phyloP scores from a whole-genome alignment of 257 asterid species.

The Avicennia marina region DNA sequence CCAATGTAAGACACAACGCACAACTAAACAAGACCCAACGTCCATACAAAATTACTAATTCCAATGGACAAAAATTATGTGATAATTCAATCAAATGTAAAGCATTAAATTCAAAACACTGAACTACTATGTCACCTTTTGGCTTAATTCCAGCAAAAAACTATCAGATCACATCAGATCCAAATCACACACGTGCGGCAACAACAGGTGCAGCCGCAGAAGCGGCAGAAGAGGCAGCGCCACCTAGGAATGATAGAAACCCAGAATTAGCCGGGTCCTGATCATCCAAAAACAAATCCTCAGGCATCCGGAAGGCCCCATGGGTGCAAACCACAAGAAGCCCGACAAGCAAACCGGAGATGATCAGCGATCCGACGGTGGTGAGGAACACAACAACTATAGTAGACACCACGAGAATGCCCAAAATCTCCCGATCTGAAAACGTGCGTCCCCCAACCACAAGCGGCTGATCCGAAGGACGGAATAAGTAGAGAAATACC shows the following conservation, averaged over 20 bases:
- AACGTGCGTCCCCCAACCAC: slow-evolving; percentile 69
- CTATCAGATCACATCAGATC: slow-evolving; percentile 21
- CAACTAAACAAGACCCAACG: slow-evolving; percentile 14
- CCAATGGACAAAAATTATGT: slow-evolving; percentile 11
- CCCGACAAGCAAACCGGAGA: slow-evolving; percentile 70
- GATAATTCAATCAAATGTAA: slow-evolving; percentile 13
- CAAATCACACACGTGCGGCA: slow-evolving; percentile 46
- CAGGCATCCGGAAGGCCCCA: slow-evolving; percentile 87
- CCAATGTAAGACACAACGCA: not conserved
- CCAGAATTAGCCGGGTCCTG: slow-evolving; percentile 66
- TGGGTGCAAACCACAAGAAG: slow-evolving; percentile 64
- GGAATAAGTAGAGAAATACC: slow-evolving; percentile 68
- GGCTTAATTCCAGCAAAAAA: not conserved
- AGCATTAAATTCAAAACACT: slow-evolving; percentile 2
- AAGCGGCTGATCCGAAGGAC: slow-evolving; percentile 76
- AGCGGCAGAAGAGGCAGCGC: slow-evolving; percentile 74
- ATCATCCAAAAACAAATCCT: slow-evolving; percentile 87
- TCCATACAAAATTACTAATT: not conserved
- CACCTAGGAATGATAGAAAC: slow-evolving; percentile 74
- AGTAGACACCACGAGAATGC: slow-evolving; percentile 57
- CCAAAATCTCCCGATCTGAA: slow-evolving; percentile 69
- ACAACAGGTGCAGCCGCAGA: slow-evolving; percentile 61
- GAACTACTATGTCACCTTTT: slow-evolving; percentile 15
- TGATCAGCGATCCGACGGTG: slow-evolving; percentile 77
- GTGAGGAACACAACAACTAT: slow-evolving; percentile 80